Conservation (phyloP, 805 yeast genomes). For the Sungouiozyma intestinalis region DNA sequence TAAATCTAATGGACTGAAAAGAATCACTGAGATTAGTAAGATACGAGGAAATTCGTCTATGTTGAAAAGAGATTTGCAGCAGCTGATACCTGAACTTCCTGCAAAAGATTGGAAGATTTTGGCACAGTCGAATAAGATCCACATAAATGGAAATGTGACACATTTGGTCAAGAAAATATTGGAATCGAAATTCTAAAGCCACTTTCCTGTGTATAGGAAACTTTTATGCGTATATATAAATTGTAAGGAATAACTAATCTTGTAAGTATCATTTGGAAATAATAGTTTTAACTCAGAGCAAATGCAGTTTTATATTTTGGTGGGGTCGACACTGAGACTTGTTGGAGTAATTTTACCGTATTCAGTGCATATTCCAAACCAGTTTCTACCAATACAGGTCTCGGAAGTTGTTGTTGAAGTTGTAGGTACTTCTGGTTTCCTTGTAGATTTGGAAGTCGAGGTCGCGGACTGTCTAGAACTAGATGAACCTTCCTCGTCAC, state of each 20-base stretch:
- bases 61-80: slow-evolving; percentile 56
- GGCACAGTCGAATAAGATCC: slow-evolving; percentile 42
- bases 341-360: slow-evolving; percentile 7
- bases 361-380: slow-evolving; percentile 28
- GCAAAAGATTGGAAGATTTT: slow-evolving; percentile 38
- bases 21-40: slow-evolving; percentile 64
- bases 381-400: slow-evolving; percentile 27
- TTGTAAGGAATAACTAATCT: background rate
- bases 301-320: background rate
- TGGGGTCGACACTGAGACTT: background rate
- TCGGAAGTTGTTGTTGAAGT: slow-evolving; percentile 15
- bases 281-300: background rate
- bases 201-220: no score
- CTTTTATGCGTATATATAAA: background rate
- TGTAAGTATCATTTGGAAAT: slow-evolving; percentile 1
- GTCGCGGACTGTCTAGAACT: slow-evolving; percentile 20
- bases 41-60: slow-evolving; percentile 58
- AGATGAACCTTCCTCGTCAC: slow-evolving; percentile 5
- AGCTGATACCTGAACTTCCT: slow-evolving; percentile 37
- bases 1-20: slow-evolving; percentile 44
- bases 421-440: slow-evolving; percentile 11
- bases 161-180: slow-evolving; percentile 27
- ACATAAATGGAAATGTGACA: slow-evolving; percentile 40
- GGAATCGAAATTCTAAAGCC: slow-evolving; percentile 2
- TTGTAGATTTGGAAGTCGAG: slow-evolving; percentile 8